Base-by-base conservation (phyloP, 2,329 filamentous ascomycete species). In the Venturia asperata region DNA sequence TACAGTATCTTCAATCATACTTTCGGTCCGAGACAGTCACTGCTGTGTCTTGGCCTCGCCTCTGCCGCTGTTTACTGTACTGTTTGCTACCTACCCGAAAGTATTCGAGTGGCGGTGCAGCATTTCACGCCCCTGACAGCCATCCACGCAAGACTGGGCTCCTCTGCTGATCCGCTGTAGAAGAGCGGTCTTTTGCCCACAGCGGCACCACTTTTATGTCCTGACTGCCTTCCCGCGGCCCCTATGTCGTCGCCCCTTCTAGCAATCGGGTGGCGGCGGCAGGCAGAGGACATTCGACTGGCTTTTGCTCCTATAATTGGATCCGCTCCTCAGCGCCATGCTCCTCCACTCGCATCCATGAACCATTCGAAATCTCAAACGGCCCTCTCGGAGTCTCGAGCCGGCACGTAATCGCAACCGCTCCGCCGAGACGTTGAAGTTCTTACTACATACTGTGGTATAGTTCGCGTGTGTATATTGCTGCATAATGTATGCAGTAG, bases 311-410 rank as follows among this genome's bases (percentile, higher is more conserved):
- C 27, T 58, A 58, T 58, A 58, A 58, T 37, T 58, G 52, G 52
- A 58, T 4, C 27, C 52, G 17, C 27, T 58, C 15, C 49, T 24
- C 27, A 37, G 17, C 21, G 21, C 52, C 52, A n/a, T 58, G 52
- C 30, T 37, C 52, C 30, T 37, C 52, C 52, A 37, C 52, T 58
- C 52, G 52, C 52, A 58, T 37, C 52, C 52, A 58, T 58, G 52
- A 58, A 58, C 52, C 52, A 58, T 58, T 37, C 52, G 30, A 30
- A 34, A 39, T 58, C 30, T 58, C 52, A 58, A 58, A 58, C 52
- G 52, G 52, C 19, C 52, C 52, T 37, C 37, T n/a, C 30, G 30
- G 30, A 34, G 6, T 34, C 30, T 34, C 27, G 52, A 58, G 52
- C 49, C 49, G 49, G 49, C 24, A 56, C 17, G 52, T 58, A 58